Base-by-base conservation (phyloP, 1,139 yeast genomes). In the Yamadazyma dendronema region DNA sequence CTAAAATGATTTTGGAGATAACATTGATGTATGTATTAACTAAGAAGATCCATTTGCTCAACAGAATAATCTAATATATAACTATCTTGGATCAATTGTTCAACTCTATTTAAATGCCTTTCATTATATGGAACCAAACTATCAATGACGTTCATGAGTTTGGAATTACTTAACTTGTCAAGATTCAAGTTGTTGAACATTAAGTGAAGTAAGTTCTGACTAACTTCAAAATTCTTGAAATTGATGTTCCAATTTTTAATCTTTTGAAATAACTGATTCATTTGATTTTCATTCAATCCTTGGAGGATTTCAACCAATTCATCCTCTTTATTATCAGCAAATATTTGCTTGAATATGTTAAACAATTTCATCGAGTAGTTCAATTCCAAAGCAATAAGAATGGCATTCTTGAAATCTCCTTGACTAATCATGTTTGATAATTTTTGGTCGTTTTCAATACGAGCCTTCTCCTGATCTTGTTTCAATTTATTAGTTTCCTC, bases 221-320 rank as follows among this genome's bases (percentile, higher is more conserved):
- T 86, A 40, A 87, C 75, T 38, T 77, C 80, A 52, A 87, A 86
- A 31, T 87, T 81, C 52, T 81, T 79, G 38, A 88, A 85, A 57
- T 89, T 92, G 36, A 94, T 81, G 59, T 94, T 92, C 99, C 99
- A 92, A 55, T 89, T 96, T 51, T 97, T 77, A 24, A 89, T 72
- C 53, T 95, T 81, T 50, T 76, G 77, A 57, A 92, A 74, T 25
- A 92, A 61, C 14, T 66, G 57, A 28, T 73, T 51, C 30, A 89
- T 61, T 50, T 84, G 87, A 1, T 80, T 84, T 29, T 76, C 65
- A 25, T 71, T 75, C 39, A 92, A 70, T 14, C 61, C 58, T 6
- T 72, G 65, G 31, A 92, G 74, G n/a, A 83, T 77, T 6, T 67
- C 60, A 52, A 88, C 96, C 34, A 92, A 72, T 34, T 74, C 74